Conservation (phyloP, 1,284 basidiomycete genomes). For the Cystobasidium slooffiae region DNA sequence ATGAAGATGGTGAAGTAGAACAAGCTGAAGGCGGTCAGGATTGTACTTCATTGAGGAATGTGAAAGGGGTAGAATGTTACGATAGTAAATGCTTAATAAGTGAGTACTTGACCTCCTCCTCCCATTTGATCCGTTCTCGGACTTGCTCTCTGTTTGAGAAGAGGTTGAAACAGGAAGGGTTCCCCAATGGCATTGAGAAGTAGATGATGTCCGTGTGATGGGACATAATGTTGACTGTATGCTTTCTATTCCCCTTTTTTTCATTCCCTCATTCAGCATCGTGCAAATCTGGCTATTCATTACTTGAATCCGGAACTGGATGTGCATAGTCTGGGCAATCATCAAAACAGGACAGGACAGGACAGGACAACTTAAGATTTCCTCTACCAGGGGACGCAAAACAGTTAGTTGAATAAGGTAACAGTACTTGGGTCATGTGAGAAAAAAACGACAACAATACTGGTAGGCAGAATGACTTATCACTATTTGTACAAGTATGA, state of each 20-base stretch:
- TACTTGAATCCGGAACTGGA: not conserved
- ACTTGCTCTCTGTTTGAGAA: no score
- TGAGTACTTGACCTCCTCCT: constrained; percentile 13
- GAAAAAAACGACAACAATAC: no score
- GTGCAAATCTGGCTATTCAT: constrained; percentile 28
- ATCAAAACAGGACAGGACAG: not conserved
- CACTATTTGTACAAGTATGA: no score
- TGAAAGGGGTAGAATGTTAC: constrained; percentile 37
- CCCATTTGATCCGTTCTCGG: not conserved
- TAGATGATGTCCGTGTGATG: not conserved
- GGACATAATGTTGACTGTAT: no score
- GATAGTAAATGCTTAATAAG: constrained; percentile 34
- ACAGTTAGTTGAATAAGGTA: no score
- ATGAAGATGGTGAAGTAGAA: constrained; percentile 38
- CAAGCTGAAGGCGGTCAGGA: constrained; percentile 28
- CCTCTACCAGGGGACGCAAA: no score
- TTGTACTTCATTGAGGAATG: constrained; percentile 31
- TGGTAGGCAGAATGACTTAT: no score
- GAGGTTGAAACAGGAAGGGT: no score
- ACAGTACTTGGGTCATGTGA: no score
- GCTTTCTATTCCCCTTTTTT: not conserved
- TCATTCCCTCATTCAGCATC: constrained; percentile 10
- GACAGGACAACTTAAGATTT: no score
- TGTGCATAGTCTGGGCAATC: not conserved
- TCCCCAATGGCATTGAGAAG: no score